Conservation (phyloP, 2,329 filamentous ascomycete species). For the Clonostachys byssicola region DNA sequence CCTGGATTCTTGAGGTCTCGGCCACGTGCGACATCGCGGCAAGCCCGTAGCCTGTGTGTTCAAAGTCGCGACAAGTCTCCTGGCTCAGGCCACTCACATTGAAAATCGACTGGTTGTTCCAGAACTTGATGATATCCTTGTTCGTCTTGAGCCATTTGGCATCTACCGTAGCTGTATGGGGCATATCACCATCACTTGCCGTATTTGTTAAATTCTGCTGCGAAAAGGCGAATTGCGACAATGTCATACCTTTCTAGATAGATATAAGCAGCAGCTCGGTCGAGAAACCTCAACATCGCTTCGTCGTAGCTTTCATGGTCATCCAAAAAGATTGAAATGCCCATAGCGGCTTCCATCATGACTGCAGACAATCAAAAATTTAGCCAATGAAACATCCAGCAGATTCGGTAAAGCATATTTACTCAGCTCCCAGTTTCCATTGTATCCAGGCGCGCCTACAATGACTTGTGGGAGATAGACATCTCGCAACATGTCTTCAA, state of each 20-base stretch:
- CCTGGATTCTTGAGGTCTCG: slow-evolving; percentile 16
- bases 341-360: slow-evolving; percentile 10
- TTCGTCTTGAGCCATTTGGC: background rate
- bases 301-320: slow-evolving; percentile 9
- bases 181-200: slow-evolving; percentile 6
- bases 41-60: slow-evolving; percentile 16
- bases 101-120: slow-evolving; percentile 8
- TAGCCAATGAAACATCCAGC: background rate
- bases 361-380: background rate
- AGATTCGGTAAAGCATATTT: slow-evolving; percentile 4
- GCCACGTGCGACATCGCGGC: slow-evolving; percentile 16
- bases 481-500: slow-evolving; percentile 12
- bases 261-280: slow-evolving; percentile 13
- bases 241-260: slow-evolving; percentile 7
- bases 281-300: slow-evolving; percentile 10
- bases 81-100: slow-evolving; percentile 10
- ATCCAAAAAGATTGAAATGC: slow-evolving; percentile 14
- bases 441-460: slow-evolving; percentile 6
- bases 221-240: too few species aligned
- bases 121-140: slow-evolving; percentile 1
- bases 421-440: slow-evolving; percentile 14
- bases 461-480: slow-evolving; percentile 14
- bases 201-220: too few species aligned
- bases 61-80: slow-evolving; percentile 17
- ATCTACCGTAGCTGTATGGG: slow-evolving; percentile 1